These are phyloP conservation scores for Lagerstroemia speciosa DNA, from an alignment of 345 rosid species.

Conservation along the genomic window DNA sequence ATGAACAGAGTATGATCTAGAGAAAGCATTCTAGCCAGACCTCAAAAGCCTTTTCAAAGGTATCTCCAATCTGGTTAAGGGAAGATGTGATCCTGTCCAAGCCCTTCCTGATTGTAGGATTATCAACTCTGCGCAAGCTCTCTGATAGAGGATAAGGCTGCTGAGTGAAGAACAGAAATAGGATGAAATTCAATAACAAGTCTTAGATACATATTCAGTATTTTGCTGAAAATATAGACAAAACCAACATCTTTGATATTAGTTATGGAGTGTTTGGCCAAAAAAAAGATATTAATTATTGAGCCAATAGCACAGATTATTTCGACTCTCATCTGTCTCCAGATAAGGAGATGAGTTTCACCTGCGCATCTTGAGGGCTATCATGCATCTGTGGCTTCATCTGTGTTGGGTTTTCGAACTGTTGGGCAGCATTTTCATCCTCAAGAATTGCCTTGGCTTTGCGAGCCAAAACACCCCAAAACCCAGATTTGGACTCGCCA, in stretches of 20 bases:
- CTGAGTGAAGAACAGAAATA: slow-evolving; percentile 11
- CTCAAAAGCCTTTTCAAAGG: slow-evolving; percentile 85
- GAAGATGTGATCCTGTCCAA: slow-evolving; percentile 66
- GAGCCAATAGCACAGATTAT: background rate
- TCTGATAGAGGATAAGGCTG: slow-evolving; percentile 27
- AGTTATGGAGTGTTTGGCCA: too few relatives aligned
- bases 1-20: background rate
- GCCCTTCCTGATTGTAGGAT: slow-evolving; percentile 57
- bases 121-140: slow-evolving; percentile 48
- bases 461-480: slow-evolving; percentile 83
- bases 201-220: background rate
- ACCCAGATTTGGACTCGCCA: slow-evolving; percentile 42
- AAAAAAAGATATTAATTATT: background rate
- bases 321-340: background rate
- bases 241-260: background rate
- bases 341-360: slow-evolving; percentile 9
- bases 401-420: slow-evolving; percentile 17
- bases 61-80: slow-evolving; percentile 74
- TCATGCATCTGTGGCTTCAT: slow-evolving; percentile 33
- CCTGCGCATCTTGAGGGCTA: slow-evolving; percentile 35
- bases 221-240: background rate
- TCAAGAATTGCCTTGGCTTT: slow-evolving; percentile 81
- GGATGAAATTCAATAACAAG: slow-evolving; percentile 6
- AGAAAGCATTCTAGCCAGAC: slow-evolving; percentile 18
- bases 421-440: slow-evolving; percentile 42